Evolutionary conservation across 2,329 filamentous ascomycete species (phyloP).

Genomic region (Zymoseptoria brevis): DNA sequence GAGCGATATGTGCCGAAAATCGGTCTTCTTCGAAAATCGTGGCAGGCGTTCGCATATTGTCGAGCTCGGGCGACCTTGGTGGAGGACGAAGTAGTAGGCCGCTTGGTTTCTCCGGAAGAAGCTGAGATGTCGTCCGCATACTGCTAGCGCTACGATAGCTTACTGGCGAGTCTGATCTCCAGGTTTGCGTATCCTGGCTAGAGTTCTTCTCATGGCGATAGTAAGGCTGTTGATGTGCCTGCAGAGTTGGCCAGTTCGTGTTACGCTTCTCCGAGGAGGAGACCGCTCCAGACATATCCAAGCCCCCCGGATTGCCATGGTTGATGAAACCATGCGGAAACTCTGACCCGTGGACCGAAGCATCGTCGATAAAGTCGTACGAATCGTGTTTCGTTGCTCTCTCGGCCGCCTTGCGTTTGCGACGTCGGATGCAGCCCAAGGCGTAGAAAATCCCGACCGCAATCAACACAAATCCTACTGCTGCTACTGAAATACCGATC

Average conservation of each 20-base stretch:
- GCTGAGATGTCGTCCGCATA: conserved; percentile 23
- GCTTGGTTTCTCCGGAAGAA: conserved; percentile 27
- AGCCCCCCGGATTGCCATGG: conserved; percentile 9
- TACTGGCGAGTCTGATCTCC: conserved; percentile 10
- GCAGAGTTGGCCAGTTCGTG: conserved; percentile 13
- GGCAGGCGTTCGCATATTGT: conserved; percentile 18
- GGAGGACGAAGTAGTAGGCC: conserved; percentile 10
- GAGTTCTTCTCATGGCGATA: conserved; percentile 2
- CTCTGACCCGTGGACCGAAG: conserved; percentile 12
- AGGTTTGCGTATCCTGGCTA: neutral
- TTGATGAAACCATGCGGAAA: conserved; percentile 14
- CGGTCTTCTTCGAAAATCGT: conserved; percentile 30
- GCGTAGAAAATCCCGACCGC: conserved; percentile 18
- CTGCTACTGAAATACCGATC: conserved; percentile 27
- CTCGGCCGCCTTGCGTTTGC: conserved; percentile 5
- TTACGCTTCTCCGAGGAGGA: conserved; percentile 12
- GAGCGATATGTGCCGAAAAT: conserved; percentile 5
- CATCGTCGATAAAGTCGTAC: conserved; percentile 30
- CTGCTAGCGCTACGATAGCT: conserved; percentile 19
- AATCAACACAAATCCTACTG: conserved; percentile 22
- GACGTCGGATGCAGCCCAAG: conserved; percentile 16
- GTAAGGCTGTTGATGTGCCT: neutral
- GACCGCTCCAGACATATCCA: conserved; percentile 4
- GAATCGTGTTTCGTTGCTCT: conserved; percentile 13
- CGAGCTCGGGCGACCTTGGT: conserved; percentile 12